Base-by-base conservation (phyloP, 306 rosid genomes). In the Fragaria ananassa region DNA sequence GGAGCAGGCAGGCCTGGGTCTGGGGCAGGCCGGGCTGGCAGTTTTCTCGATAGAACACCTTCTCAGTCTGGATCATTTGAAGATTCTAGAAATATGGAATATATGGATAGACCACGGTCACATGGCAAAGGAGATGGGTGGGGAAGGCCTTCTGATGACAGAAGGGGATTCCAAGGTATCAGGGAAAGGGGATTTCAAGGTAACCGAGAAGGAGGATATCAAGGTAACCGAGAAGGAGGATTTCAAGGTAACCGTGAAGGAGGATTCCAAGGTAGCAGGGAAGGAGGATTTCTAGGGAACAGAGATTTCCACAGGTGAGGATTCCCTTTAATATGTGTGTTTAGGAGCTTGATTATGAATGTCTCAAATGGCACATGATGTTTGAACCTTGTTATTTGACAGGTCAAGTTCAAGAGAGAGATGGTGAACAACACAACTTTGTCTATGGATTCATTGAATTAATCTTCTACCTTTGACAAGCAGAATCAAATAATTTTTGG, bases 1-100 rank as follows among this genome's bases (percentile, higher is more conserved):
- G 87, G 87, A 25, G 86, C 91, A 15, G 93, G 97, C 18, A 86
- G 97, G 86, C 97, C 97, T 0, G 93, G 97, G 51, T 95, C 99
- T 12, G 87, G 88, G 15, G 87, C 91, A 19, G 93, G 97, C 4
- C 25, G 77, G 77, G 18, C 71, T 78, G 73, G 81, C 76, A 77
- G 77, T 78, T 81, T 78, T 74, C 80, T 85, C 46, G 99, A 95
- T 29, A 84, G 97, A 83, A 85, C 90, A 14, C 88, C 88, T 49
- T 90, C 97, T 84, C 88, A 78, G 18, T 88, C 96, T 71, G 92
- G 97, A 68, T 86, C 96, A 64, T 76, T 83, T 81, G 98, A 92
- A 47, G 97, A 96, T 72, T 83, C 90, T 31, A 89, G 91, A 87
- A 91, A 85, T 65, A 65, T 53, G 69, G 98, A 89, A 67, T 86